Evolutionary conservation across 352 stramenopile genomes (phyloP), one percentile per base, ranked within the genome.

Genomic region (Poterioochromonas sp.): DNA sequence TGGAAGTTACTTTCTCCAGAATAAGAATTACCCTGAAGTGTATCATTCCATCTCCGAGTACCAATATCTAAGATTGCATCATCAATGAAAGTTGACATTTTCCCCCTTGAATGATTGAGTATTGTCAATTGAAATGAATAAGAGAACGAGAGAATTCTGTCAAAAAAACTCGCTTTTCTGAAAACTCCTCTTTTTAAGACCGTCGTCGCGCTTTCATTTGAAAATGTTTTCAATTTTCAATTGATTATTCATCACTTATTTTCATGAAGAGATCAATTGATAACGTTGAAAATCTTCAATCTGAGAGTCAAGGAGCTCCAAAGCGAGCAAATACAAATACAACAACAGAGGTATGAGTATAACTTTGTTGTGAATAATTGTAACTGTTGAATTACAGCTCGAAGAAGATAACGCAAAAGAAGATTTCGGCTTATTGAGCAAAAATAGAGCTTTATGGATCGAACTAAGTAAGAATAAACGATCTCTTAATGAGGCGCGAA

Each of bases 381-480:
- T 51, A 51, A 20, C 5, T 20, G 5, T 18, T 51, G 5, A 51
- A 51, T 51, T 51, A 20, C 18, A 51, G 18, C 18, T 51, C 5
- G 43, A 32, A 65, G 8, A 65, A 71, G 15, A 26, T 71, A 18
- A 41, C 32, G 5, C 62, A 3, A 3, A 8, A 12, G 1, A 41
- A n/a, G 26, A 47, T 29, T 76, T 76, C 44, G 11, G 3, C 32
- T 40, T 64, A 43, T n/a, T 64, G 69, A 76, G 20, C 32, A 11
- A 64, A 15, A 76, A n/a, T 63, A 12, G 32, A 63, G 44, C 39
- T 41, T 60, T 76, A 22, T 8, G 20, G 8, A 39, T 58, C 2
- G 43, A 76, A 43, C 69, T 76, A 39, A 34, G 73, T 5, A 5
- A 43, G 1, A 76, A 76, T 29, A 76, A 76, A 40, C 18, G 39